Conservation (phyloP, 768 basidiomycete species). For the Lanmaoa pseudosensibilis region DNA sequence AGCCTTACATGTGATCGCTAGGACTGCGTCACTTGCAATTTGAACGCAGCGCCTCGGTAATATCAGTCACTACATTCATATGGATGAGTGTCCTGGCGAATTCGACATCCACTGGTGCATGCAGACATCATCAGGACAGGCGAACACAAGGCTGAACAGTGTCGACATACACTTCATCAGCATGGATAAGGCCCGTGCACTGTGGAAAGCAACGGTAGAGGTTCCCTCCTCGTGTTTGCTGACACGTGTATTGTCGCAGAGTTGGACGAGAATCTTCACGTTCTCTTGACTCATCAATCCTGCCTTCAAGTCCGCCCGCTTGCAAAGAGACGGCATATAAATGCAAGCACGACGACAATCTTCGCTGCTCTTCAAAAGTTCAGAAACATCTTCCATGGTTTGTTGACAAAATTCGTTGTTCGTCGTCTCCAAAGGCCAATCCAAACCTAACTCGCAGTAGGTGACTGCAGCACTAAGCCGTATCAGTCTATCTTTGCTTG, state of each 20-base stretch:
- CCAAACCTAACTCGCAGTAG: constrained; percentile 28
- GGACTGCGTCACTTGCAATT: constrained; percentile 10
- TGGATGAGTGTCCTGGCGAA: constrained; percentile 16
- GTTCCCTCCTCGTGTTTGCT: constrained; percentile 16
- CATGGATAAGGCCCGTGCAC: constrained; percentile 27
- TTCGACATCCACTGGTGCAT: constrained; percentile 13
- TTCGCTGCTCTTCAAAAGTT: constrained; percentile 10
- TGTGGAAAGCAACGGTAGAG: constrained; percentile 22
- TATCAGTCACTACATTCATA: constrained; percentile 18
- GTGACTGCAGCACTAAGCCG: constrained; percentile 26
- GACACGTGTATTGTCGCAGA: constrained; percentile 15
- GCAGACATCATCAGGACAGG: background rate
- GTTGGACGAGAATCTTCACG: constrained; percentile 18
- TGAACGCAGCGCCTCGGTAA: constrained; percentile 16
- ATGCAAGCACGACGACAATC: constrained; percentile 26
- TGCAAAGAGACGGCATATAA: constrained; percentile 31
- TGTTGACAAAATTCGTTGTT: background rate
- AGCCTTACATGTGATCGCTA: background rate
- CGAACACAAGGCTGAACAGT: background rate
- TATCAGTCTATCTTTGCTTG: constrained; percentile 15
- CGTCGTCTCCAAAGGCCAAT: constrained; percentile 11
- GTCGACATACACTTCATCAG: constrained; percentile 23
- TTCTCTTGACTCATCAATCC: constrained; percentile 20
- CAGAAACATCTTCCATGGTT: constrained; percentile 11
- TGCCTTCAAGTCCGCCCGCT: constrained; percentile 10